These are phyloP conservation scores for Pythium oligandrum DNA, from an alignment of 352 stramenopile genomes.

Conservation along the genomic window DNA sequence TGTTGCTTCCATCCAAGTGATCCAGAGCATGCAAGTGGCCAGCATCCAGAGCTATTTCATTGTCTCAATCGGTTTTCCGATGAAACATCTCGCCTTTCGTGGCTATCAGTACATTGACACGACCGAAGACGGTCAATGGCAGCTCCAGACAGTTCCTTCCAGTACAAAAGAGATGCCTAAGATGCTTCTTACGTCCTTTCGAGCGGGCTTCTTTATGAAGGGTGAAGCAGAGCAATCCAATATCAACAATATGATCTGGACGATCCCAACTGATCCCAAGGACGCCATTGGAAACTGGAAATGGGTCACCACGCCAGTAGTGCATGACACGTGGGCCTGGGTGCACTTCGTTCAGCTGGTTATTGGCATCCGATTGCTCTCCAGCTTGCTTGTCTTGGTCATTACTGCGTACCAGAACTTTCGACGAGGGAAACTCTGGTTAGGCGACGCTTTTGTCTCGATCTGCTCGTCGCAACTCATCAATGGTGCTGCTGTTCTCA, in stretches of 20 bases:
- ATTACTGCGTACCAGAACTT: constrained; percentile 13
- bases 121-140: constrained; percentile 8
- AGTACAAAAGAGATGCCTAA: constrained; percentile 2
- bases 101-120: constrained; percentile 4
- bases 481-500: neutral
- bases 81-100: constrained; percentile 6
- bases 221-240: constrained; percentile 17
- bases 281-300: constrained; percentile 2
- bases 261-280: neutral
- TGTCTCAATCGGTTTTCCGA: constrained; percentile 13
- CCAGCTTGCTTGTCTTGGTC: constrained; percentile 12
- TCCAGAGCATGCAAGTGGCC: neutral
- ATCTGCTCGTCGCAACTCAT: constrained; percentile 8
- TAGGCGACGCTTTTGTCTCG: constrained; percentile 20
- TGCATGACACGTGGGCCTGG: constrained; percentile 20
- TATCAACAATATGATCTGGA: constrained; percentile 12
- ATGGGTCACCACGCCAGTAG: constrained; percentile 4
- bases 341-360: constrained; percentile 16
- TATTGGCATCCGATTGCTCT: constrained; percentile 9
- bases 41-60: constrained; percentile 5
- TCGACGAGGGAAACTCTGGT: constrained; percentile 4
- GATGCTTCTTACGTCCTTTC: constrained; percentile 6
- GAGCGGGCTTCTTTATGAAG: constrained; percentile 16
- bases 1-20: neutral
- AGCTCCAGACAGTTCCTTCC: constrained; percentile 7